Percentiles rank a stretch among this genome's conserved stretches.
Conservation (phyloP, 306 rosid species). For the Senna tora region DNA sequence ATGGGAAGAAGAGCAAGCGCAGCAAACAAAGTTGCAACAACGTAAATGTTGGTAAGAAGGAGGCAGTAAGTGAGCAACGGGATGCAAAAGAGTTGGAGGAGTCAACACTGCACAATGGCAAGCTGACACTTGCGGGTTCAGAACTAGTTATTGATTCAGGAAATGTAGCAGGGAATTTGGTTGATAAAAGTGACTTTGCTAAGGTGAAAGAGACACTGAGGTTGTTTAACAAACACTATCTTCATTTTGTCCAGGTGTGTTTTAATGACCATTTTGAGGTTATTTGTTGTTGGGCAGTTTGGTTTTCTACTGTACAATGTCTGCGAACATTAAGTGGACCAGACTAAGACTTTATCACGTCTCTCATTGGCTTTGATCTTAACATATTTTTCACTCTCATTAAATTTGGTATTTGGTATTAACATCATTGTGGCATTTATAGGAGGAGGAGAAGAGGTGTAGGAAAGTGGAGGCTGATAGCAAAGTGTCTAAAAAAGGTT, state of each 20-base stretch:
- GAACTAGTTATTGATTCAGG: constrained; percentile 9
- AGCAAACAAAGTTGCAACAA: background rate
- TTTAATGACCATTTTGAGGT: background rate
- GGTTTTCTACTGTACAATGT: constrained; percentile 1
- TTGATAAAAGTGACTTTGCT: constrained; percentile 57
- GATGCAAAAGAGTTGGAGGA: background rate
- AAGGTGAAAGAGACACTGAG: constrained; percentile 82
- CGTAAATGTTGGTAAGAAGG: background rate
- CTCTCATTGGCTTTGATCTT: background rate
- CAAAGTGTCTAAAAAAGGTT: constrained; percentile 41
- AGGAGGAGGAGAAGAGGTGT: constrained; percentile 82
- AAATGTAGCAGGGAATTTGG: constrained; percentile 33
- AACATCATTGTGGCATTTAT: background rate
- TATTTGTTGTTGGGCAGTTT: background rate
- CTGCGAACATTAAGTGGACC: background rate
- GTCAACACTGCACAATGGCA: background rate
- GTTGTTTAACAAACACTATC: constrained; percentile 78
- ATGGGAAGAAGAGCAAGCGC: background rate
- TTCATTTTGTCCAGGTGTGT: constrained; percentile 79
- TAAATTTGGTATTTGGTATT: background rate
- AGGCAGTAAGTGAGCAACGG: background rate
- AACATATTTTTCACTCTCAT: background rate
- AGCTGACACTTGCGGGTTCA: background rate
- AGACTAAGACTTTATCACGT: background rate
- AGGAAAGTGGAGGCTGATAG: constrained; percentile 39